Percentiles rank a stretch among this genome's conserved stretches.
Conservation (phyloP, 257 asterid genomes). For the Solanum bulbocastanum region DNA sequence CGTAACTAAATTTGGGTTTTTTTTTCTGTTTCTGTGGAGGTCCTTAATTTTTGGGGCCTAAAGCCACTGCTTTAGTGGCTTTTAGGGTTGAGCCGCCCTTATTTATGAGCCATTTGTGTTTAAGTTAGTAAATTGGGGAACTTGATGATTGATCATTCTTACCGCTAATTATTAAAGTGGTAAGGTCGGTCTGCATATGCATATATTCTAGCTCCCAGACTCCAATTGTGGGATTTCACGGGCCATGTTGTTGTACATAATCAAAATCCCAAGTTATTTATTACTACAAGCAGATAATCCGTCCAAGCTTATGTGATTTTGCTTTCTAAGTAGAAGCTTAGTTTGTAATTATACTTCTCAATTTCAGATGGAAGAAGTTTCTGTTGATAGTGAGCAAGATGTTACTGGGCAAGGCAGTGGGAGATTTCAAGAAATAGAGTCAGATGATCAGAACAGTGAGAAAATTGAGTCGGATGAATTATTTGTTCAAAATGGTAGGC, state of each 20-base stretch:
- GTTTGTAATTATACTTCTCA: neutral
- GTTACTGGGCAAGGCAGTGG: conserved; percentile 16
- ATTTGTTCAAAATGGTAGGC: conserved; percentile 1
- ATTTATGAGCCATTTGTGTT: neutral
- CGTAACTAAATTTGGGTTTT: neutral
- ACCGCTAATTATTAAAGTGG: neutral
- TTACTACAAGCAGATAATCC: neutral
- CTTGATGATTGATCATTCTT: neutral
- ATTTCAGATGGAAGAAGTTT: conserved; percentile 46
- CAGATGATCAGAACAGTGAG: conserved; percentile 16
- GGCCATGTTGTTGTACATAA: neutral
- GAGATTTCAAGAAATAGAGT: conserved; percentile 13
- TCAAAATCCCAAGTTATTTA: neutral
- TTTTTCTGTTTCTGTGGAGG: neutral
- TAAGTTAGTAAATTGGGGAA: neutral
- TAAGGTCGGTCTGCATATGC: neutral
- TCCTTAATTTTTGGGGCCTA: neutral
- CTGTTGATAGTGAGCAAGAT: conserved; percentile 24
- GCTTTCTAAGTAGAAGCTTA: neutral
- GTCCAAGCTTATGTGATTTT: neutral
- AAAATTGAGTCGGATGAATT: neutral
- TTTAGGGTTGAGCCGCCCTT: neutral
- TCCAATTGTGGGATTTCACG: neutral
- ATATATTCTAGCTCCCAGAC: too few relatives aligned
- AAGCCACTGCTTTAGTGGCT: too few relatives aligned